Percentiles rank a stretch among this genome's conserved stretches.
phyloP scores from a whole-genome alignment of 495 filamentous ascomycete species.

The Podospora pseudoanserina region DNA sequence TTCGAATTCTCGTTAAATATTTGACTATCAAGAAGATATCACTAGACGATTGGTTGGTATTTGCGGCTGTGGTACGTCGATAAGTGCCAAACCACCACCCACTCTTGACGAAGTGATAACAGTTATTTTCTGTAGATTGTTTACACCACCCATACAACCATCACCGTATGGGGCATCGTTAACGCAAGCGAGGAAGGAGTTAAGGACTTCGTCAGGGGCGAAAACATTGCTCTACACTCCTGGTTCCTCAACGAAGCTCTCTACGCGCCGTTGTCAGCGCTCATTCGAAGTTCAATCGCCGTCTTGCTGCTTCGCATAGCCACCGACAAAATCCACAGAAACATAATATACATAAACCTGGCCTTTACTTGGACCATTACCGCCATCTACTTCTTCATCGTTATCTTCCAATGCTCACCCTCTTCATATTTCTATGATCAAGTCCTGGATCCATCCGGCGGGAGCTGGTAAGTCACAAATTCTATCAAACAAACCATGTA shows the following conservation, averaged over 20 bases:
- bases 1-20: slow-evolving; percentile 26
- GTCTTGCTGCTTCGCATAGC: slow-evolving; percentile 41
- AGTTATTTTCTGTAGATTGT: slow-evolving; percentile 12
- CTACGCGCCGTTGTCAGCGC: slow-evolving; percentile 36
- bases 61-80: slow-evolving; percentile 25
- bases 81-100: not conserved
- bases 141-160: slow-evolving; percentile 19
- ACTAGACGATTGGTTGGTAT: slow-evolving; percentile 31
- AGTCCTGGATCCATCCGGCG: slow-evolving; percentile 21
- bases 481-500: not conserved
- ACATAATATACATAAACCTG: slow-evolving; percentile 35
- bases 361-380: slow-evolving; percentile 25
- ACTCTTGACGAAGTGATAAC: not conserved
- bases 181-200: slow-evolving; percentile 3
- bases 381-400: slow-evolving; percentile 37
- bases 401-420: slow-evolving; percentile 40
- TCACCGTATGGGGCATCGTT: slow-evolving; percentile 23
- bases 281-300: slow-evolving; percentile 39
- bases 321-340: slow-evolving; percentile 29
- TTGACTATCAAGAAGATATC: slow-evolving; percentile 21
- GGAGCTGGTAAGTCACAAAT: slow-evolving; percentile 27
- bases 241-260: slow-evolving; percentile 36
- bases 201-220: slow-evolving; percentile 3
- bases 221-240: slow-evolving; percentile 20
- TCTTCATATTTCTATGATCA: slow-evolving; percentile 38